These are phyloP conservation scores for Saccharum officinarum DNA, from an alignment of 176 grass and related monocot genomes.

Conservation along the genomic window DNA sequence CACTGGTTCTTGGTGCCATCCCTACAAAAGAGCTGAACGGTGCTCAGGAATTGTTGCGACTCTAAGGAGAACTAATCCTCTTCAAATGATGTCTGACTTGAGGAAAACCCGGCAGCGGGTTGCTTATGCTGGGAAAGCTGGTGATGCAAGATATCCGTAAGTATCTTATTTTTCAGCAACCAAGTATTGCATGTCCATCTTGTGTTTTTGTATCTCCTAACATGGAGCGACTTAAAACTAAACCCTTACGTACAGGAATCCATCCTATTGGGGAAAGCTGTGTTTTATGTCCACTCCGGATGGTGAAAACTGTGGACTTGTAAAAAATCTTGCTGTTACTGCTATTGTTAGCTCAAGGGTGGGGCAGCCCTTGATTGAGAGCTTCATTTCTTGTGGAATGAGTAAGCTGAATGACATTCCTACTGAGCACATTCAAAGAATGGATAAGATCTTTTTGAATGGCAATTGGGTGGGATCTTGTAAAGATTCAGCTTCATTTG, in stretches of 20 bases:
- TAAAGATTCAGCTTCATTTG: conserved; percentile 65
- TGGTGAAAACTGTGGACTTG: conserved; percentile 96
- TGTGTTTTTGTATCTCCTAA: conserved; percentile 9
- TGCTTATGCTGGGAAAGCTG: conserved; percentile 94
- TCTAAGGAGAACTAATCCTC: conserved; percentile 90
- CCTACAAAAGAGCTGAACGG: conserved; percentile 72
- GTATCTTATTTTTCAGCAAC: conserved; percentile 37
- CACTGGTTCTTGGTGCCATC: conserved; percentile 95
- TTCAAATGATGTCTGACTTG: conserved; percentile 88
- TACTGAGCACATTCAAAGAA: conserved; percentile 37
- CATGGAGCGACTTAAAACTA: conserved; percentile 30
- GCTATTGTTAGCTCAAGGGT: conserved; percentile 84
- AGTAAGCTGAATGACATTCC: conserved; percentile 64
- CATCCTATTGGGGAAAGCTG: conserved; percentile 92
- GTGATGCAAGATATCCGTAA: conserved; percentile 98
- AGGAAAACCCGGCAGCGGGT: conserved; percentile 92
- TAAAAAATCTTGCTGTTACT: conserved; percentile 87
- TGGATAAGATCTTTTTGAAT: conserved; percentile 87
- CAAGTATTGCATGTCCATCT: conserved; percentile 9
- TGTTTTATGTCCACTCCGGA: conserved; percentile 96
- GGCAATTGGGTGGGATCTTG: conserved; percentile 84
- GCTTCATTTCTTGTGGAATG: conserved; percentile 88
- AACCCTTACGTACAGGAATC: conserved; percentile 58
- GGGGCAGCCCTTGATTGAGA: conserved; percentile 58
- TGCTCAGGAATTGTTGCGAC: conserved; percentile 82